Percentiles rank a stretch among this genome's conserved stretches.
Evolutionary conservation across 768 basidiomycete species (phyloP).

Genomic region (Lanmaoa pseudosensibilis): DNA sequence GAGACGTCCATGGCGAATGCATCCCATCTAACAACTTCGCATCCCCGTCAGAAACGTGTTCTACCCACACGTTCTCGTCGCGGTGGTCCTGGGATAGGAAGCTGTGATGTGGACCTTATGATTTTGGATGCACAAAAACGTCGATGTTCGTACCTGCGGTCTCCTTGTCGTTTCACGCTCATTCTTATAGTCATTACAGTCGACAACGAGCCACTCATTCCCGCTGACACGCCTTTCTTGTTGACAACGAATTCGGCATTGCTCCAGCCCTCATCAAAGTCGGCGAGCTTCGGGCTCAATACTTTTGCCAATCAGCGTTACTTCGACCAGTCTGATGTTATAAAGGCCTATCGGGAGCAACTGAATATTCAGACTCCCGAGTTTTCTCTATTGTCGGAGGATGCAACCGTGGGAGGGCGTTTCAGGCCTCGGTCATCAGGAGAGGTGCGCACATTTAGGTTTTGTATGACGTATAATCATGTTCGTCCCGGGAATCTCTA

Average conservation of each 20-base stretch:
- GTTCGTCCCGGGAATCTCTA: constrained; percentile 9
- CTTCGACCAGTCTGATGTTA: constrained; percentile 76
- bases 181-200: constrained; percentile 43
- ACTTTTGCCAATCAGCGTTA: constrained; percentile 65
- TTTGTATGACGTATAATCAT: constrained; percentile 6
- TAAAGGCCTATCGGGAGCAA: constrained; percentile 68
- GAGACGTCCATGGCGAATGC: constrained; percentile 34
- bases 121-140: constrained; percentile 79
- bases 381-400: constrained; percentile 48
- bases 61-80: constrained; percentile 79
- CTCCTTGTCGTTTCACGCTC: constrained; percentile 18
- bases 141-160: constrained; percentile 54
- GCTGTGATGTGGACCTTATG: constrained; percentile 76
- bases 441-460: constrained; percentile 53
- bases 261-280: constrained; percentile 40
- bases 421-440: constrained; percentile 68
- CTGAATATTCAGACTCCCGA: constrained; percentile 77
- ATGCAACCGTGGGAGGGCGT: constrained; percentile 61
- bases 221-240: constrained; percentile 61
- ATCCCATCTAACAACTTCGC: constrained; percentile 34
- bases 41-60: constrained; percentile 70
- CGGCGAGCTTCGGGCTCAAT: constrained; percentile 49
- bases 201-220: constrained; percentile 72
- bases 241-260: constrained; percentile 70
- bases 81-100: constrained; percentile 79